Evolutionary conservation across 768 basidiomycete species (phyloP).

Genomic region (Termitomyces sp.): DNA sequence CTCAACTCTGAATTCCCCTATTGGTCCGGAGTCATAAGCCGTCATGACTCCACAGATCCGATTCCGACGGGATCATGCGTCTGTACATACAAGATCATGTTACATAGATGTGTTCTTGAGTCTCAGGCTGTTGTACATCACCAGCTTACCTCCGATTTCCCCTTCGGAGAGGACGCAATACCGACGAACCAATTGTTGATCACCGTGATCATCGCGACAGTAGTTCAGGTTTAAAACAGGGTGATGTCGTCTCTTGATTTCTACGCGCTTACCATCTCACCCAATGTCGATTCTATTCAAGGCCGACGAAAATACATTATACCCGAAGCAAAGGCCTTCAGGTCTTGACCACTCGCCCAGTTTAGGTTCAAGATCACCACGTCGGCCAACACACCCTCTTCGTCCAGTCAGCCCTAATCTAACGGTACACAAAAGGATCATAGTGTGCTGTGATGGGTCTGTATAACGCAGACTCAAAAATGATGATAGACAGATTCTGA

Average conservation of each 20-base stretch:
- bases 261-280: neutral
- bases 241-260: neutral
- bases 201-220: constrained; percentile 12
- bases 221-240: neutral
- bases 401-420: constrained; percentile 17
- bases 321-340: neutral
- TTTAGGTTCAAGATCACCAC: constrained; percentile 22
- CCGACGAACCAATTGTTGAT: neutral
- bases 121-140: too few species aligned
- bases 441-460: constrained; percentile 77
- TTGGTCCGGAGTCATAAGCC: too few species aligned
- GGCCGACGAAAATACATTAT: neutral
- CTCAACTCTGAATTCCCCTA: too few species aligned
- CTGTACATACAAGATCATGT: too few species aligned
- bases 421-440: constrained; percentile 52
- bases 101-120: too few species aligned
- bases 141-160: neutral
- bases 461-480: constrained; percentile 18
- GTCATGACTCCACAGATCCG: too few species aligned
- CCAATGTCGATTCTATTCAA: constrained; percentile 11
- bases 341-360: neutral
- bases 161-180: neutral
- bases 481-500: neutral
- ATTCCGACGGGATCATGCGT: too few species aligned
- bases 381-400: constrained; percentile 33